Evolutionary conservation across 352 stramenopile species (phyloP).

Genomic region (Phytophthora palmivora): DNA sequence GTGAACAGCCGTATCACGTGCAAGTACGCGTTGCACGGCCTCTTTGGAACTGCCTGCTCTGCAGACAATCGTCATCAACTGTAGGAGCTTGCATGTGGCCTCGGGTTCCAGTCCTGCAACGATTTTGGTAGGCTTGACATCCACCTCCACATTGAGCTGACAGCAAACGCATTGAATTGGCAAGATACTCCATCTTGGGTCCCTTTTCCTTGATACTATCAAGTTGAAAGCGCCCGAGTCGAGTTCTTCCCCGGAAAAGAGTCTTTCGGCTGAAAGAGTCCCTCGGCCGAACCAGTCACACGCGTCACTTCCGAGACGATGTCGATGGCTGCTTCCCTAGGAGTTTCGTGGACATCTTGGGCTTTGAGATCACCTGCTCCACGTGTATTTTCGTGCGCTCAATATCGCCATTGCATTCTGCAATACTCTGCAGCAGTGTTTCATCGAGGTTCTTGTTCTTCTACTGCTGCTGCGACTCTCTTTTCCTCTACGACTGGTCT

Average conservation of each 20-base stretch:
- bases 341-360: conserved; percentile 87
- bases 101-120: too few species aligned
- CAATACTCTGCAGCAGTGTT: too few species aligned
- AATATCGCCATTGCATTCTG: too few species aligned
- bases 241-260: conserved; percentile 88
- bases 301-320: too few species aligned
- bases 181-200: conserved; percentile 91
- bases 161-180: conserved; percentile 93
- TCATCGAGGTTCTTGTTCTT: too few species aligned
- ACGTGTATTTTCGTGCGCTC: conserved; percentile 78
- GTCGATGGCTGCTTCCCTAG: conserved; percentile 89
- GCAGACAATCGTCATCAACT: conserved; percentile 89
- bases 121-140: too few species aligned
- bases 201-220: conserved; percentile 96
- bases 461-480: too few species aligned
- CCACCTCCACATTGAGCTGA: too few species aligned
- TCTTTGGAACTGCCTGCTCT: conserved; percentile 66
- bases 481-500: too few species aligned
- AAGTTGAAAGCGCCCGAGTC: conserved; percentile 85
- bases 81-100: conserved; percentile 94
- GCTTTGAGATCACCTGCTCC: conserved; percentile 83
- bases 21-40: conserved; percentile 73
- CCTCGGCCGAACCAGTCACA: conserved; percentile 86
- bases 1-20: conserved; percentile 56
- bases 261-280: too few species aligned